These are phyloP conservation scores for Cinchona pubescens DNA, from an alignment of 257 asterid species.

Conservation along the genomic window DNA sequence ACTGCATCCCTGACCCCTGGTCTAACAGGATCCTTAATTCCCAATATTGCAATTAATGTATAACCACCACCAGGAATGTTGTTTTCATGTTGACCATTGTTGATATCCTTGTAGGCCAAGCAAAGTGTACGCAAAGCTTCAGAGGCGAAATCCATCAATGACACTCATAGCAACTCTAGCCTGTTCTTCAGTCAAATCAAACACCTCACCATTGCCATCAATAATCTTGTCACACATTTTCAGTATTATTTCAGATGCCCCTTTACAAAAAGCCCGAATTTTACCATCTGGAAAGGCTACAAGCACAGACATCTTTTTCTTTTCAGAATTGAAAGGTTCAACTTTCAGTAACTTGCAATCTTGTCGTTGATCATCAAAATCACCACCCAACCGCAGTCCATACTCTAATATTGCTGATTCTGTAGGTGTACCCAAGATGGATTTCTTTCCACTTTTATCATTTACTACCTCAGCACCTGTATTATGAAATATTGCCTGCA, in stretches of 20 bases:
- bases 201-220: conserved; percentile 56
- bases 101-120: conserved; percentile 77
- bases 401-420: conserved; percentile 82
- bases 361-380: conserved; percentile 60
- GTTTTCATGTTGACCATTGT: conserved; percentile 33
- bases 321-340: conserved; percentile 93
- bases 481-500: conserved; percentile 75
- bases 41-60: conserved; percentile 73
- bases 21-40: conserved; percentile 96
- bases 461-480: conserved; percentile 89
- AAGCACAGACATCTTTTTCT: conserved; percentile 90
- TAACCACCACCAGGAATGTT: conserved; percentile 70
- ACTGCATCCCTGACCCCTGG: conserved; percentile 92
- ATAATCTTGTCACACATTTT: conserved; percentile 58
- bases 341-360: conserved; percentile 61
- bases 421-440: conserved; percentile 84
- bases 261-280: conserved; percentile 79
- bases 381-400: conserved; percentile 79
- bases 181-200: conserved; percentile 60
- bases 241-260: conserved; percentile 90
- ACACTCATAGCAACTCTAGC: conserved; percentile 36
- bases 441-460: conserved; percentile 58
- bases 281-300: conserved; percentile 70
- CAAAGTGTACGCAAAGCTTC: conserved; percentile 91
- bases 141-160: conserved; percentile 65